Conservation (phyloP, 169 alveolate species). For the Plasmodium ovale region DNA sequence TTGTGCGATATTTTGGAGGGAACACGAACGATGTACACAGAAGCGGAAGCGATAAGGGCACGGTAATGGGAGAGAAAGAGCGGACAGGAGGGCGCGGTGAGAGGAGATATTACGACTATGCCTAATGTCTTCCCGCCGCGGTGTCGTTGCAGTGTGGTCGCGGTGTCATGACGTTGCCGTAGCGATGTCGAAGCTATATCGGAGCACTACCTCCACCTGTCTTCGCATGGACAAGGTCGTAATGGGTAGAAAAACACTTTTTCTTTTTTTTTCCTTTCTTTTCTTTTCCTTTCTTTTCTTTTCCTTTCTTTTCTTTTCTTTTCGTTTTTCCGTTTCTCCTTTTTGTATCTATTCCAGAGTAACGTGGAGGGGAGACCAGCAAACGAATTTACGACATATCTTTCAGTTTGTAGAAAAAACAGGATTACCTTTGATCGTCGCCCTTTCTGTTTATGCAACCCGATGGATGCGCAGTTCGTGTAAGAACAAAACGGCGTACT, state of each 20-base stretch:
- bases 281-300: background rate
- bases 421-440: background rate
- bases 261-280: too few relatives aligned
- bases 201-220: too few relatives aligned
- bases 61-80: background rate
- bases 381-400: background rate
- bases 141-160: too few relatives aligned
- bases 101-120: too few relatives aligned
- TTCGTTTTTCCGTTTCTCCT: background rate
- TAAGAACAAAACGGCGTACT: constrained; percentile 15
- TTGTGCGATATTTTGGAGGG: constrained; percentile 1
- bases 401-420: constrained; percentile 15
- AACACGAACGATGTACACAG: background rate
- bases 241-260: too few relatives aligned
- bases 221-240: too few relatives aligned
- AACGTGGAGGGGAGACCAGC: background rate
- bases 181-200: too few relatives aligned
- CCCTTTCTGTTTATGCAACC: background rate
- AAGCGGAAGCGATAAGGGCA: background rate
- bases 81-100: background rate
- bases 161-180: too few relatives aligned
- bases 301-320: background rate
- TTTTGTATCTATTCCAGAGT: background rate
- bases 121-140: too few relatives aligned
- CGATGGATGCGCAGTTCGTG: background rate